These are phyloP conservation scores for Samsoniella hepiali DNA, from an alignment of 2,329 filamentous ascomycete genomes.

Conservation along the genomic window DNA sequence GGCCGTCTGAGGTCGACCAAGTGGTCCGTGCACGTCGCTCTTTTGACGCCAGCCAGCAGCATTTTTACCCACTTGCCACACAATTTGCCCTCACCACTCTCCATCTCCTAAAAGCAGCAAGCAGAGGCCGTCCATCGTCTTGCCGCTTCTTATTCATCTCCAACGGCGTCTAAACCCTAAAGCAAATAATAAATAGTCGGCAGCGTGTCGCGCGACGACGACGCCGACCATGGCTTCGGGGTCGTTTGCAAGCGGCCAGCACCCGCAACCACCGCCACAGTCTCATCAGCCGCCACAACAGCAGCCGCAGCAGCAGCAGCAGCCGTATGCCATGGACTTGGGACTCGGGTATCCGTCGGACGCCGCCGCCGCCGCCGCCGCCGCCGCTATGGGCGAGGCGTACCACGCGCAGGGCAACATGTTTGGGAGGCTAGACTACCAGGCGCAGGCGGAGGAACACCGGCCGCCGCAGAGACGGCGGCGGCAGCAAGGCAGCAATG, in stretches of 20 bases:
- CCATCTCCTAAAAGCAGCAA: slow-evolving; percentile 17
- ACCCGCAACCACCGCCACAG: slow-evolving; percentile 25
- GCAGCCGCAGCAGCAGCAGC: slow-evolving; percentile 21
- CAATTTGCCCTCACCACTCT: slow-evolving; percentile 7
- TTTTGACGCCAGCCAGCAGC: slow-evolving; percentile 8
- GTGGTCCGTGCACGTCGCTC: slow-evolving; percentile 17
- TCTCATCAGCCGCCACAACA: slow-evolving; percentile 20
- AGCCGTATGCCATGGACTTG: slow-evolving; percentile 12
- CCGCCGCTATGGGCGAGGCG: slow-evolving; percentile 8
- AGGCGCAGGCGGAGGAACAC: slow-evolving; percentile 1
- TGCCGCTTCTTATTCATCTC: not conserved
- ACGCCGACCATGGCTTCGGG: slow-evolving; percentile 1
- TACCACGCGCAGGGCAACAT: slow-evolving; percentile 8
- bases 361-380: not conserved
- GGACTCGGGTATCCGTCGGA: slow-evolving; percentile 1
- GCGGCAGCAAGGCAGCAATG: slow-evolving; percentile 14
- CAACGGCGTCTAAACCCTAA: not conserved
- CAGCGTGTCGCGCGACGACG: not conserved
- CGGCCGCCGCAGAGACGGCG: slow-evolving; percentile 10
- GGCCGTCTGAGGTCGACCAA: not conserved
- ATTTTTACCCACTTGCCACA: slow-evolving; percentile 2
- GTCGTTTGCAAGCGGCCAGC: slow-evolving; percentile 5
- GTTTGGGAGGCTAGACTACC: slow-evolving; percentile 17
- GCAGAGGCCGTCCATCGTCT: slow-evolving; percentile 1
- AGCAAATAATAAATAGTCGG: no score